phyloP scores from a whole-genome alignment of 1,139 yeast genomes.

The Saccharomyces uvarum region DNA sequence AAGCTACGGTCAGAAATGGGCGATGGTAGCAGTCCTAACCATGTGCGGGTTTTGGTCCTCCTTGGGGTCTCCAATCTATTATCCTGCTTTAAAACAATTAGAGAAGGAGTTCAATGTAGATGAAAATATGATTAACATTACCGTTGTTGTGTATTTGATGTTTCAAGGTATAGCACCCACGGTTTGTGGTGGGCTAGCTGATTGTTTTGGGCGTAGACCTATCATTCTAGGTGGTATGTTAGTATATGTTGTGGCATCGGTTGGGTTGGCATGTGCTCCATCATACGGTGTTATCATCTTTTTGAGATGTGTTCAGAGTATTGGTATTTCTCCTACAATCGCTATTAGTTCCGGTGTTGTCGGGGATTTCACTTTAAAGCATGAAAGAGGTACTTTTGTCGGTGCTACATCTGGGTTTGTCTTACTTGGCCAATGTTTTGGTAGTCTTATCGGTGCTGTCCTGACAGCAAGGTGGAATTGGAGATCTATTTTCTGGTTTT shows the following conservation, averaged over 20 bases:
- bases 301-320: conserved; percentile 59
- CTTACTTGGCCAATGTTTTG: conserved; percentile 66
- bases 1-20: conserved; percentile 25
- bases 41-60: conserved; percentile 33
- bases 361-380: conserved; percentile 57
- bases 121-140: conserved; percentile 51
- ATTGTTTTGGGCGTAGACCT: conserved; percentile 67
- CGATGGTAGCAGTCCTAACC: conserved; percentile 27
- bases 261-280: conserved; percentile 53
- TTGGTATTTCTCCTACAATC: conserved; percentile 62
- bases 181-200: conserved; percentile 41
- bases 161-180: conserved; percentile 70
- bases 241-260: conserved; percentile 48
- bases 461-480: conserved; percentile 55
- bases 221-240: conserved; percentile 46
- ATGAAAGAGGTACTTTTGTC: conserved; percentile 57
- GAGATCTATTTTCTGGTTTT: conserved; percentile 73
- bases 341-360: conserved; percentile 61
- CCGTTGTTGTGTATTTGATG: conserved; percentile 64
- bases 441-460: conserved; percentile 69
- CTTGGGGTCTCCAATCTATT: conserved; percentile 31
- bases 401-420: conserved; percentile 60
- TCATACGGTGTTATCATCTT: conserved; percentile 47
- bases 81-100: conserved; percentile 35
- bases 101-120: conserved; percentile 45